A percentile compares a stretch with the other conserved stretches of the same genome.
Conservation (phyloP, 2,329 filamentous ascomycete species). For the Apiospora saccharicola region DNA sequence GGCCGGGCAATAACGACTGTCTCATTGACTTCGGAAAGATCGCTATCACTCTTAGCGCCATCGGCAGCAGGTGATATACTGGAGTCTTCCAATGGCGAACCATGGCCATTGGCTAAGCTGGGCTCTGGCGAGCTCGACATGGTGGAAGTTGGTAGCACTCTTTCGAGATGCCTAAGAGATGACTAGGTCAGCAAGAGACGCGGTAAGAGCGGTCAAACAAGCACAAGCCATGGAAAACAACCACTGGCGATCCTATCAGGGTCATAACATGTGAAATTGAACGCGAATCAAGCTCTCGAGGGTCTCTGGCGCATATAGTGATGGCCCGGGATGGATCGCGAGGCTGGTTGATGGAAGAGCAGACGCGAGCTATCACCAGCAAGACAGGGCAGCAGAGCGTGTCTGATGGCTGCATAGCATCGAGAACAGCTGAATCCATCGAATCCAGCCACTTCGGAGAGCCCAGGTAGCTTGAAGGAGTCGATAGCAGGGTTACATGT, state of each 20-base stretch:
- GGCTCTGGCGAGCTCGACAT: constrained; percentile 69
- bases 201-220: constrained; percentile 6
- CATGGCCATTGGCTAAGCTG: constrained; percentile 72
- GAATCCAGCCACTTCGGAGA: constrained; percentile 35
- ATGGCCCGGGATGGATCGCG: constrained; percentile 34
- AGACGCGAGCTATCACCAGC: constrained; percentile 35
- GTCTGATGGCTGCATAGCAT: constrained; percentile 35
- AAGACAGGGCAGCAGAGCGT: constrained; percentile 31
- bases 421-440: constrained; percentile 38
- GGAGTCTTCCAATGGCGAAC: constrained; percentile 61
- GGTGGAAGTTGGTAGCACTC: constrained; percentile 60
- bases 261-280: constrained; percentile 2
- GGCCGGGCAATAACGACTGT: constrained; percentile 54
- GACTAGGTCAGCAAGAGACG: constrained; percentile 27
- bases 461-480: constrained; percentile 35
- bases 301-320: constrained; percentile 44
- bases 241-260: constrained; percentile 4
- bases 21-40: constrained; percentile 76
- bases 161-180: constrained; percentile 67
- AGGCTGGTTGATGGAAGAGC: constrained; percentile 50
- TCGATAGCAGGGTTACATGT: constrained; percentile 41
- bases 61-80: constrained; percentile 45
- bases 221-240: constrained; percentile 16
- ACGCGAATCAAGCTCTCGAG: constrained; percentile 28
- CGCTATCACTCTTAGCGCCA: constrained; percentile 70